These are phyloP conservation scores for Mytilinidion resinicola DNA, from an alignment of 495 filamentous ascomycete species.

Conservation along the genomic window DNA sequence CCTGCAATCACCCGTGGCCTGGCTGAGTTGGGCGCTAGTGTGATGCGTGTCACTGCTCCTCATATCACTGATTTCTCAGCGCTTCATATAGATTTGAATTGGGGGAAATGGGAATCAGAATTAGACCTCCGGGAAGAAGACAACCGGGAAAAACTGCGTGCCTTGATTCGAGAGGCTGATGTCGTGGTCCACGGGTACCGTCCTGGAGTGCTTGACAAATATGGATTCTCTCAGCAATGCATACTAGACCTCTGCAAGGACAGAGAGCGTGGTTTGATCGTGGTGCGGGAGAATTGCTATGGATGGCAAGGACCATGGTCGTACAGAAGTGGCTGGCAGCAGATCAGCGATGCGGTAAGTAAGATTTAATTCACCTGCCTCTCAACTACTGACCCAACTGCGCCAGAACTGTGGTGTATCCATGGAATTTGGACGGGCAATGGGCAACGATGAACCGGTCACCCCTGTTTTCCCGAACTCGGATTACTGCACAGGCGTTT, in stretches of 20 bases:
- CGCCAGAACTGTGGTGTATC: slow-evolving; percentile 27
- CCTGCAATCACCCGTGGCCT: slow-evolving; percentile 49
- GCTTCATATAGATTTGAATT: slow-evolving; percentile 48
- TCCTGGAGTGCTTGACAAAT: slow-evolving; percentile 44
- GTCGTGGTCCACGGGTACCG: slow-evolving; percentile 56
- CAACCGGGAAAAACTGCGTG: slow-evolving; percentile 39
- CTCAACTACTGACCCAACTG: not conserved
- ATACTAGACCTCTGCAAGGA: slow-evolving; percentile 47
- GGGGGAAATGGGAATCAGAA: slow-evolving; percentile 51
- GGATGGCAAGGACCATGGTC: slow-evolving; percentile 51
- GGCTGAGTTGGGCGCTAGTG: slow-evolving; percentile 54
- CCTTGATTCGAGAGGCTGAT: slow-evolving; percentile 48
- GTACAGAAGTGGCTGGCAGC: slow-evolving; percentile 50
- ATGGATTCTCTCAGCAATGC: slow-evolving; percentile 45
- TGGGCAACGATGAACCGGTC: slow-evolving; percentile 37
- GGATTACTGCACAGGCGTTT: slow-evolving; percentile 35
- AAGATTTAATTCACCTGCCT: not conserved
- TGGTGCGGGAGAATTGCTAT: slow-evolving; percentile 52
- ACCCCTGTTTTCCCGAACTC: slow-evolving; percentile 37
- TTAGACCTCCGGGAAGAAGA: slow-evolving; percentile 45
- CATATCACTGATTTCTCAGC: slow-evolving; percentile 44
- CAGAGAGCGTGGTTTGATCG: slow-evolving; percentile 44
- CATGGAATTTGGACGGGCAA: slow-evolving; percentile 31
- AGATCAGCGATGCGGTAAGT: slow-evolving; percentile 48
- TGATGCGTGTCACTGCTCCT: slow-evolving; percentile 54